Percentiles rank a stretch among this genome's conserved stretches.
Evolutionary conservation across 1,139 yeast species (phyloP).

Genomic region (Scheffersomyces segobiensis): DNA sequence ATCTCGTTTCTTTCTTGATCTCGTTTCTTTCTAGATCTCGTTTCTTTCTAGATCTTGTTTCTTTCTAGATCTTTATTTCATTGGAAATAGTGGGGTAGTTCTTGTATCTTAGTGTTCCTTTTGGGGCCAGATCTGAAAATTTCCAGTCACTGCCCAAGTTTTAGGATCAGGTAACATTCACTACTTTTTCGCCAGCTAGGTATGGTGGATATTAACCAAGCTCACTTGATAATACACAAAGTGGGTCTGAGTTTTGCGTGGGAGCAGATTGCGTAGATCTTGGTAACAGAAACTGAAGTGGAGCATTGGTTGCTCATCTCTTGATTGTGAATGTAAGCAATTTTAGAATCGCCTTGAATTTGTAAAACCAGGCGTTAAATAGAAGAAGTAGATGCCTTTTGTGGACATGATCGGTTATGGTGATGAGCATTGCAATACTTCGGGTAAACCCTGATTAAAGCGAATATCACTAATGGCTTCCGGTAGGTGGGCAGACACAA

Average conservation of each 20-base stretch:
- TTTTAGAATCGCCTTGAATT: neutral
- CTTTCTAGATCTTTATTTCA: neutral
- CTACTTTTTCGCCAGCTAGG: neutral
- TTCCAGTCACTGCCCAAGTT: neutral
- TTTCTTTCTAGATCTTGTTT: too few species aligned
- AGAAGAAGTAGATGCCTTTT: neutral
- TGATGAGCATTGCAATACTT: neutral
- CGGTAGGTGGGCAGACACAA: neutral
- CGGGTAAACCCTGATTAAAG: neutral
- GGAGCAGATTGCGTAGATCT: neutral
- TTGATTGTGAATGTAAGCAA: neutral
- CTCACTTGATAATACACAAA: neutral
- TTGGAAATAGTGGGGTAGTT: neutral
- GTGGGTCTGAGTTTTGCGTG: neutral
- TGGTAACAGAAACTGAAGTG: neutral
- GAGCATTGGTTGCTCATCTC: neutral
- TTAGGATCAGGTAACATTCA: neutral
- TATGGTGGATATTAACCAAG: neutral
- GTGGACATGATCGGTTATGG: neutral
- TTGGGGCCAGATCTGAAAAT: neutral
- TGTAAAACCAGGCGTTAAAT: neutral
- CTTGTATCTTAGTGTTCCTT: neutral
- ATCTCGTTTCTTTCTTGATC: too few species aligned
- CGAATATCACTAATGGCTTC: too few species aligned
- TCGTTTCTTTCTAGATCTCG: too few species aligned